Conservation (phyloP, 352 stramenopile species). For the Phytophthora sojae region DNA sequence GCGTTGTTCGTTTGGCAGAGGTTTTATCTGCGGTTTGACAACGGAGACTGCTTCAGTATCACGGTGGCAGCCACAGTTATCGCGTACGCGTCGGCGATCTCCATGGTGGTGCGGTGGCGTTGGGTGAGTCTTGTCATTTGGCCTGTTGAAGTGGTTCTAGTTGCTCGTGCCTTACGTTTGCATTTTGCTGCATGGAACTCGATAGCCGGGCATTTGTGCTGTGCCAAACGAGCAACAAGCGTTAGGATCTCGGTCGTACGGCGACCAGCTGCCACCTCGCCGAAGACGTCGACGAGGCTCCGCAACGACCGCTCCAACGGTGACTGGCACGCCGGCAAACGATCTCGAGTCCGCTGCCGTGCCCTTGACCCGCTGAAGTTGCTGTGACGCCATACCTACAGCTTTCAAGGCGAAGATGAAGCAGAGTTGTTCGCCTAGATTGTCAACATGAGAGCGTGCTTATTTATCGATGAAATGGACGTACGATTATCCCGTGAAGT, state of each 20-base stretch:
- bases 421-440: neutral
- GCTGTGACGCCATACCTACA: neutral
- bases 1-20: slow-evolving; percentile 68
- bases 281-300: slow-evolving; percentile 29
- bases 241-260: slow-evolving; percentile 34
- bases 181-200: slow-evolving; percentile 3
- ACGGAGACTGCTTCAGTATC: slow-evolving; percentile 80
- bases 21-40: slow-evolving; percentile 62
- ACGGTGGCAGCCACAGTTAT: slow-evolving; percentile 72
- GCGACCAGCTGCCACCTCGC: slow-evolving; percentile 32
- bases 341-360: slow-evolving; percentile 34
- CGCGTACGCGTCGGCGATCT: slow-evolving; percentile 69
- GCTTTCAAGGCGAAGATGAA: neutral
- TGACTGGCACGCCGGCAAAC: slow-evolving; percentile 16
- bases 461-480: slow-evolving; percentile 44
- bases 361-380: slow-evolving; percentile 38
- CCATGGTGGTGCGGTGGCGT: slow-evolving; percentile 81
- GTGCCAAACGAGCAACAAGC: slow-evolving; percentile 76
- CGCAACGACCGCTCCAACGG: slow-evolving; percentile 21
- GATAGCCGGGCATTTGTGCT: slow-evolving; percentile 76
- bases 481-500: slow-evolving; percentile 27
- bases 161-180: slow-evolving; percentile 2
- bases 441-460: neutral
- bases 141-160: neutral
- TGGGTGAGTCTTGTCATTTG: slow-evolving; percentile 47